These are phyloP conservation scores for Zymoseptoria tritici DNA, from an alignment of 2,329 filamentous ascomycete species.

Conservation along the genomic window DNA sequence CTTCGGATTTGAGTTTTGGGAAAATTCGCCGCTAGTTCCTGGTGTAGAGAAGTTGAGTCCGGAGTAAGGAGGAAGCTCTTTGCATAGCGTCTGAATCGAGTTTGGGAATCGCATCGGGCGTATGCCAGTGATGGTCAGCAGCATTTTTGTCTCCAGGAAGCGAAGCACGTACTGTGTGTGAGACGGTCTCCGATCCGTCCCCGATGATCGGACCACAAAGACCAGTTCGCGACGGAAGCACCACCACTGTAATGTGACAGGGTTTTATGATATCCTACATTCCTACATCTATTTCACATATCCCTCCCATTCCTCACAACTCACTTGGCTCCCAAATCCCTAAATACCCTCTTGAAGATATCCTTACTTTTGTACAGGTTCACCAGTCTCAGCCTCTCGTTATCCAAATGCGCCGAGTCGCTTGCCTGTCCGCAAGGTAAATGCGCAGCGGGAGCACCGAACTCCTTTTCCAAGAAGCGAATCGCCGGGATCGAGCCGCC, in stretches of 20 bases:
- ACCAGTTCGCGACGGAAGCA: not conserved
- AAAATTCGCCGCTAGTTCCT: not conserved
- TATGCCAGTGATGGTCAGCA: too few relatives aligned
- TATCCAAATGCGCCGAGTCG: conserved; percentile 88
- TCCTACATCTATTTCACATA: not conserved
- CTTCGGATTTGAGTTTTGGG: not conserved
- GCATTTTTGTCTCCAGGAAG: too few relatives aligned
- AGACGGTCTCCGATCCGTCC: not conserved
- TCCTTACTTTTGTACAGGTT: conserved; percentile 88
- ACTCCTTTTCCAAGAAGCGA: conserved; percentile 88
- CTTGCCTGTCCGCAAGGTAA: conserved; percentile 91
- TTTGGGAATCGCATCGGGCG: too few relatives aligned
- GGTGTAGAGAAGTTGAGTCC: too few relatives aligned
- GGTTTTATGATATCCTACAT: not conserved
- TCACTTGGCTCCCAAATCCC: conserved; percentile 26
- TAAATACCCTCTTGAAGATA: conserved; percentile 81
- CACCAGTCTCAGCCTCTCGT: conserved; percentile 79
- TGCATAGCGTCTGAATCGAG: too few relatives aligned
- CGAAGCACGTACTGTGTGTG: too few relatives aligned
- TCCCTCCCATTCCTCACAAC: not conserved
- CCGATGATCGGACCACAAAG: not conserved
- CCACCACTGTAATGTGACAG: not conserved
- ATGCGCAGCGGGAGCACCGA: conserved; percentile 82
- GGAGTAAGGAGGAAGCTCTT: too few relatives aligned
- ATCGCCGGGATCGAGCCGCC: conserved; percentile 94